phyloP scores from a whole-genome alignment of 495 filamentous ascomycete species.

The Copromyces sp. region DNA sequence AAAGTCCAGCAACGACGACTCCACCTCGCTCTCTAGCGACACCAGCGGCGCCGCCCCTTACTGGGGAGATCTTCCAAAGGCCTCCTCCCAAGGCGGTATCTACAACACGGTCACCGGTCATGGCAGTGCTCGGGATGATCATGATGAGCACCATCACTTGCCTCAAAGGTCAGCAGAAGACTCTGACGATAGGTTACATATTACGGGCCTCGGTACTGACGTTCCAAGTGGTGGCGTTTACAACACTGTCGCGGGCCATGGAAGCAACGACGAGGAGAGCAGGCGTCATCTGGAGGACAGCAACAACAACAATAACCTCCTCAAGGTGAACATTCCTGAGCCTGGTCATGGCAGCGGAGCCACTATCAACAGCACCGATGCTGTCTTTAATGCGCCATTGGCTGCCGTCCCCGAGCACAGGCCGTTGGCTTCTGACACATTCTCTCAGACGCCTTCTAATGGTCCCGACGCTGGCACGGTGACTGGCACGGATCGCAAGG shows the following conservation, averaged over 20 bases:
- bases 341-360: background rate
- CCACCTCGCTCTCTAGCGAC: background rate
- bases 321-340: background rate
- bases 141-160: constrained; percentile 21
- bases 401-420: constrained; percentile 7
- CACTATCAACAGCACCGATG: background rate
- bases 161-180: constrained; percentile 9
- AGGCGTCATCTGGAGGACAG: constrained; percentile 5
- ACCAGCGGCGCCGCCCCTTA: constrained; percentile 15
- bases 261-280: constrained; percentile 18
- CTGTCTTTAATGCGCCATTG: constrained; percentile 7
- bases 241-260: constrained; percentile 18
- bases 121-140: constrained; percentile 27
- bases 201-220: constrained; percentile 10
- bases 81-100: constrained; percentile 18
- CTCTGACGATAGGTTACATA: constrained; percentile 8
- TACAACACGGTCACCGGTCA: constrained; percentile 35
- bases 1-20: background rate
- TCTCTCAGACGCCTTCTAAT: background rate
- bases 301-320: background rate
- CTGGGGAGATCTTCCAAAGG: constrained; percentile 31
- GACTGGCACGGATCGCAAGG: background rate
- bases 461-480: background rate
- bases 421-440: background rate
- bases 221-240: constrained; percentile 17